Percentiles rank a stretch among this genome's conserved stretches.
Conservation (phyloP, 805 yeast genomes). For the Diddensiella santjacobensis region DNA sequence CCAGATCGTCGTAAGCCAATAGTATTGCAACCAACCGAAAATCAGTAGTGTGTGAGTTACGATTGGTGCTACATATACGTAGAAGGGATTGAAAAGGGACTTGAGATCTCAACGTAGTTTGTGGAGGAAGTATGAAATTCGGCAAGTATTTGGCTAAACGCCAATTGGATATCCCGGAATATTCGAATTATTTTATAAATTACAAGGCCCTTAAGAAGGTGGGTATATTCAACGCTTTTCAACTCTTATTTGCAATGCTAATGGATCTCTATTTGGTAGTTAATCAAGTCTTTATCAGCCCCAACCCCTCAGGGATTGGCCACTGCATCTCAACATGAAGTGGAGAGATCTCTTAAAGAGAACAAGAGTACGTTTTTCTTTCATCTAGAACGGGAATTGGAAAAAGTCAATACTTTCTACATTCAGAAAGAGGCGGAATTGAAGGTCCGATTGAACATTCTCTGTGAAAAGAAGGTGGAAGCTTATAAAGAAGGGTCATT, state of each 20-base stretch:
- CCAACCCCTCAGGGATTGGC: slow-evolving; percentile 35
- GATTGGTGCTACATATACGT: too few species aligned
- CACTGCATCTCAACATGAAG: slow-evolving; percentile 27
- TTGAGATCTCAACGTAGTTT: too few species aligned
- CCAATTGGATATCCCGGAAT: slow-evolving; percentile 92
- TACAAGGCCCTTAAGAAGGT: slow-evolving; percentile 86
- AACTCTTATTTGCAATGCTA: background rate
- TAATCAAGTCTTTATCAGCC: slow-evolving; percentile 74
- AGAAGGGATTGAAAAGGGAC: too few species aligned
- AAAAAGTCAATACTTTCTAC: slow-evolving; percentile 90
- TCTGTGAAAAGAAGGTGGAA: slow-evolving; percentile 66
- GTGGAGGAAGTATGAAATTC: slow-evolving; percentile 74
- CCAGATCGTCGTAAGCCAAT: too few species aligned
- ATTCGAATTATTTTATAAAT: slow-evolving; percentile 88
- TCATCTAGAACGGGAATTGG: slow-evolving; percentile 88
- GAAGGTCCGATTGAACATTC: slow-evolving; percentile 69
- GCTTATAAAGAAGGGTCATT: slow-evolving; percentile 42
- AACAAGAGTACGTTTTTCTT: slow-evolving; percentile 87
- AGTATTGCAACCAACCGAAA: too few species aligned
- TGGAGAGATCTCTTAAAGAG: slow-evolving; percentile 65
- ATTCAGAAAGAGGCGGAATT: slow-evolving; percentile 87
- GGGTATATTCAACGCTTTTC: background rate
- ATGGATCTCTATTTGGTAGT: slow-evolving; percentile 33
- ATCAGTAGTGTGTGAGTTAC: too few species aligned
- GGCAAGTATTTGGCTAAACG: slow-evolving; percentile 94